Base-by-base conservation (phyloP, 75 land plant genomes). In the Pinus tabuliformis region DNA sequence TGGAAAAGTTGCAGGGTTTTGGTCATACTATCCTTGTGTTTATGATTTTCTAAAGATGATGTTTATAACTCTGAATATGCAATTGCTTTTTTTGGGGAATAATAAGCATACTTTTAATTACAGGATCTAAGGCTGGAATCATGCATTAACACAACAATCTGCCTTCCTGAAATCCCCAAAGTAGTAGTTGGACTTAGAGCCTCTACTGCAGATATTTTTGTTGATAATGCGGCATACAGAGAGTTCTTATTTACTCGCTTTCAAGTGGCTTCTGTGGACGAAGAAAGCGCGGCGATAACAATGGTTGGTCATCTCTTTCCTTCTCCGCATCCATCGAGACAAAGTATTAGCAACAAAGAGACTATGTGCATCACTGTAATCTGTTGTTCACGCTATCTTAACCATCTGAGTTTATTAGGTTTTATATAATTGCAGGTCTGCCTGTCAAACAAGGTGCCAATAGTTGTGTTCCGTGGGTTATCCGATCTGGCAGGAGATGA, bases 71-170 rank as follows among this genome's bases (percentile, higher is more conserved):
- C 70, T 73, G 74, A 86, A 3, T 84, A 86, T 30, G 86, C 86
- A 77, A 84, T 84, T 37, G 91, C 91, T 22, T 91, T 77, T 26
- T 57, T 72, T 86, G 15, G 54, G 83, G 86, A 85, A 85, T 86
- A 26, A 74, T 91, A 22, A 74, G 77, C 5, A 83, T 85, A 85
- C 83, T 89, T 1, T 52, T 66, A 78, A 54, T 77, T 72, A 26
- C 74, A 72, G 58, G 58, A 56, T 3, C 52, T 72, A 4, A 26
- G 24, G 16, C 45, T 72, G 36, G 30, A 24, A 36, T 75, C 52
- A 36, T 78, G 70, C 62, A 15, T 63, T 6, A 52, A 81, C 57
- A 14, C 24, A n/a, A 56, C 81, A 16, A 20, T 37, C 15, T 82
- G 82, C 52, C 59, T 79, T n/a, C 61, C 77, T n/a, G n/a, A 39